These are phyloP conservation scores for Neofusicoccum cordaticola DNA, from an alignment of 2,329 filamentous ascomycete genomes.

Conservation along the genomic window DNA sequence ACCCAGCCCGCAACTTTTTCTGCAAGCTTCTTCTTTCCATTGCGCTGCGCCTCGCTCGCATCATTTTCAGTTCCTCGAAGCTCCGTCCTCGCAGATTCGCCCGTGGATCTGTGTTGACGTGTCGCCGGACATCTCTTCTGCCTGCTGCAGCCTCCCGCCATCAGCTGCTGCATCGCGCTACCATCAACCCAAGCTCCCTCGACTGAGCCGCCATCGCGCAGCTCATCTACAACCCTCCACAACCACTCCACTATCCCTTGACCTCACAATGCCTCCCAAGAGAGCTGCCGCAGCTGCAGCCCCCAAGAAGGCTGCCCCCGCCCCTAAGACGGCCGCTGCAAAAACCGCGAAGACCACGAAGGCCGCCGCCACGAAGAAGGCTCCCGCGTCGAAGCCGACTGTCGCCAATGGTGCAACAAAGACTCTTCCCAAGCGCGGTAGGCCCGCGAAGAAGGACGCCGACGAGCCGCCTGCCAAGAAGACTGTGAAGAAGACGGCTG, in stretches of 20 bases:
- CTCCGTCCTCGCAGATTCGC: background rate
- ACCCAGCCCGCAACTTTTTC: slow-evolving; percentile 4
- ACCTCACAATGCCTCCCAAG: slow-evolving; percentile 8
- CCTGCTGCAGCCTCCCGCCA: slow-evolving; percentile 8
- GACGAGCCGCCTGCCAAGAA: background rate
- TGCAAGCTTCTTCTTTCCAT: background rate
- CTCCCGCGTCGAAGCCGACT: slow-evolving; percentile 28
- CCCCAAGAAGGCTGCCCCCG: slow-evolving; percentile 21
- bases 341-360: slow-evolving; percentile 30
- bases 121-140: background rate
- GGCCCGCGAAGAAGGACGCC: slow-evolving; percentile 13
- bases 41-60: background rate
- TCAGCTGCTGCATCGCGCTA: slow-evolving; percentile 14
- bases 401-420: slow-evolving; percentile 27
- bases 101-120: background rate
- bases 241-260: background rate
- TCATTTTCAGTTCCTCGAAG: background rate
- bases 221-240: background rate
- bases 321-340: slow-evolving; percentile 23
- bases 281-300: slow-evolving; percentile 13
- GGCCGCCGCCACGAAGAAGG: slow-evolving; percentile 21
- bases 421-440: slow-evolving; percentile 2
- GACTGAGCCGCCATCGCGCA: background rate
- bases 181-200: slow-evolving; percentile 8
- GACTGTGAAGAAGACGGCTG: background rate